These are phyloP conservation scores for Sindora glabra DNA, from an alignment of 306 rosid genomes.

Conservation along the genomic window DNA sequence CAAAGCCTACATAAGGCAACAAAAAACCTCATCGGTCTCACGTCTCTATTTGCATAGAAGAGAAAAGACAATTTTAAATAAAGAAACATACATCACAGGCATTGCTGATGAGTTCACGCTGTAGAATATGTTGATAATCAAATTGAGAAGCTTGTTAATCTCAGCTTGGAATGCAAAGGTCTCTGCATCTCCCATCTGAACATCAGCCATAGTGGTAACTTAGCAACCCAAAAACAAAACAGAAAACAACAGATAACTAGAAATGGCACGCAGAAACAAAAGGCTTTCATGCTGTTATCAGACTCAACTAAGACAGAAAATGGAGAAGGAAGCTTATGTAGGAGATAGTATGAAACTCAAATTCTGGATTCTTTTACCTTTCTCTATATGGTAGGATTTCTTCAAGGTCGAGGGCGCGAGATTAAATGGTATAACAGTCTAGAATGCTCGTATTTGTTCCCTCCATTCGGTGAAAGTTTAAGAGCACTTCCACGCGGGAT, in stretches of 20 bases:
- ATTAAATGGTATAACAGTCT: too few species aligned
- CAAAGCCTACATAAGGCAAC: slow-evolving; percentile 32
- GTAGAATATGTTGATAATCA: slow-evolving; percentile 65
- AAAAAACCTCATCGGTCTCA: too few species aligned
- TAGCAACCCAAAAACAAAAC: not conserved
- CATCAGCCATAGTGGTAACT: slow-evolving; percentile 25
- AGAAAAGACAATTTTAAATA: too few species aligned
- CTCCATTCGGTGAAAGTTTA: too few species aligned
- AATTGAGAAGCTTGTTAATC: slow-evolving; percentile 59
- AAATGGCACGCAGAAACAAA: not conserved
- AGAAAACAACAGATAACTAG: not conserved
- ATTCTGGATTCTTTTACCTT: slow-evolving; percentile 44
- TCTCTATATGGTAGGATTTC: not conserved
- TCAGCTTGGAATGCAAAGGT: slow-evolving; percentile 71
- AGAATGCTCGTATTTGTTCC: too few species aligned
- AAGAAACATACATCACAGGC: slow-evolving; percentile 49
- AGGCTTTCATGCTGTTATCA: not conserved
- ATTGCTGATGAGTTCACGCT: slow-evolving; percentile 58
- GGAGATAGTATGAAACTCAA: not conserved
- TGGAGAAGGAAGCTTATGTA: not conserved
- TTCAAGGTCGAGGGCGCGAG: not conserved
- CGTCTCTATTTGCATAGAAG: too few species aligned
- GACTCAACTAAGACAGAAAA: fast-evolving
- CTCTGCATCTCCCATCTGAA: slow-evolving; percentile 50
- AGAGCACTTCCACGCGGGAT: too few species aligned